These are phyloP conservation scores for Penicillium cosmopolitanum DNA, from an alignment of 495 filamentous ascomycete genomes.

Conservation along the genomic window DNA sequence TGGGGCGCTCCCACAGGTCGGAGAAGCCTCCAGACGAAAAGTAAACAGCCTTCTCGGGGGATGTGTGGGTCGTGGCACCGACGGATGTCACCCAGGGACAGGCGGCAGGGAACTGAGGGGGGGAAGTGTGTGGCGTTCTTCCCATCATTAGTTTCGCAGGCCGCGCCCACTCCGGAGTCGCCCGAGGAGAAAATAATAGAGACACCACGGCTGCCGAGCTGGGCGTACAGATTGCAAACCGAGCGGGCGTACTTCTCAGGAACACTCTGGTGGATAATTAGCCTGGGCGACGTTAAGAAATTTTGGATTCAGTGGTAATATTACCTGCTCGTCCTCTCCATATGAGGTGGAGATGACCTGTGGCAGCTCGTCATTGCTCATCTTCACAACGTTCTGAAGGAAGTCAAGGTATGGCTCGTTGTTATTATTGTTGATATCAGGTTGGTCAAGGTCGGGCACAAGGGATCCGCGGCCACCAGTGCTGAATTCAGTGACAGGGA, in stretches of 20 bases:
- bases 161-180: conserved; percentile 70
- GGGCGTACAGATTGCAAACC: conserved; percentile 70
- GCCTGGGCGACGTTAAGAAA: background rate
- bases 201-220: conserved; percentile 77
- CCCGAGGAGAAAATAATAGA: conserved; percentile 73
- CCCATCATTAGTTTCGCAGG: conserved; percentile 68
- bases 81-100: conserved; percentile 78
- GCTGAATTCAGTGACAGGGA: conserved; percentile 67
- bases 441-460: conserved; percentile 64
- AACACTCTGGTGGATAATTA: conserved; percentile 56
- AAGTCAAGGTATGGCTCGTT: conserved; percentile 82
- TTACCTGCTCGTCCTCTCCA: conserved; percentile 72
- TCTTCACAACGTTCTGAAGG: conserved; percentile 61
- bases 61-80: conserved; percentile 61
- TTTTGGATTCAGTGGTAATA: background rate
- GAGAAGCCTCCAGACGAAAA: conserved; percentile 72
- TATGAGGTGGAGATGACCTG: conserved; percentile 80
- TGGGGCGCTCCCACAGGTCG: conserved; percentile 62
- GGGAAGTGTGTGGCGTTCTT: conserved; percentile 67
- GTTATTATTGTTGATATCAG: conserved; percentile 52
- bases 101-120: conserved; percentile 67
- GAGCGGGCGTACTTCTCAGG: conserved; percentile 65
- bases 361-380: conserved; percentile 60
- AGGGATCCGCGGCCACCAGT: conserved; percentile 66
- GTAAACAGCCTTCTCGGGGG: conserved; percentile 60